Base-by-base conservation (phyloP, 2,329 filamentous ascomycete genomes). In the Aspergillus sp. region DNA sequence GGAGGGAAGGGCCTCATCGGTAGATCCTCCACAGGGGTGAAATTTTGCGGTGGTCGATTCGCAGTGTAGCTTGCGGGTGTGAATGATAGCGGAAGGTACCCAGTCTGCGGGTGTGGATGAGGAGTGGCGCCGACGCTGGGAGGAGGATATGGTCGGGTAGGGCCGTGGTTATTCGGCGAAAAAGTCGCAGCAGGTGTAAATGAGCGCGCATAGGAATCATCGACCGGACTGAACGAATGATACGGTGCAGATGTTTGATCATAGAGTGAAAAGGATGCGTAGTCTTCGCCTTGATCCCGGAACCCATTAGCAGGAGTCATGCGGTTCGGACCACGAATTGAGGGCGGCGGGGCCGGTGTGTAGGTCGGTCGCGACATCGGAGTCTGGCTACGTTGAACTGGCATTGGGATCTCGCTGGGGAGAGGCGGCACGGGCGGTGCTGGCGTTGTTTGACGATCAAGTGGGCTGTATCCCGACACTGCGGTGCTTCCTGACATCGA, bases 401-500 rank as follows among this genome's bases (percentile, higher is more conserved):
- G 59, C 12, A 68, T 64, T 12, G 71, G 67, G 10, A 71, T 47
- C 26, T 57, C 65, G 7, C 52, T 51, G 1, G 73, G 72, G 18
- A 75, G 57, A 29, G 72, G 67, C 3, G 73, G 73, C 5, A 75
- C 68, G 5, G 72, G 71, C 5, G 73, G 72, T 14, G 69, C 64
- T 2, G 72, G 63, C 42, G 66, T 68, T 14, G 59, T 60, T 54
- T 68, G 66, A 26, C 67, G 67, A 54, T 75, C 75, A 10, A 77
- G 66, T 46, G 73, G 69, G 52, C 72, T 76, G 52, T 75, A 77
- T 51, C 68, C 72, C 57, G 73, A 73, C 4, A 64, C 61, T 3
- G 69, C 71, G 6, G 70, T 65, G 52, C 69, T 69, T 6, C 68
- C 69, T 7, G 55, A 77, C 73, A 75, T 73, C 82, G 83, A 65